Base-by-base conservation (phyloP, 768 basidiomycete genomes). In the Gyrodon lividus region DNA sequence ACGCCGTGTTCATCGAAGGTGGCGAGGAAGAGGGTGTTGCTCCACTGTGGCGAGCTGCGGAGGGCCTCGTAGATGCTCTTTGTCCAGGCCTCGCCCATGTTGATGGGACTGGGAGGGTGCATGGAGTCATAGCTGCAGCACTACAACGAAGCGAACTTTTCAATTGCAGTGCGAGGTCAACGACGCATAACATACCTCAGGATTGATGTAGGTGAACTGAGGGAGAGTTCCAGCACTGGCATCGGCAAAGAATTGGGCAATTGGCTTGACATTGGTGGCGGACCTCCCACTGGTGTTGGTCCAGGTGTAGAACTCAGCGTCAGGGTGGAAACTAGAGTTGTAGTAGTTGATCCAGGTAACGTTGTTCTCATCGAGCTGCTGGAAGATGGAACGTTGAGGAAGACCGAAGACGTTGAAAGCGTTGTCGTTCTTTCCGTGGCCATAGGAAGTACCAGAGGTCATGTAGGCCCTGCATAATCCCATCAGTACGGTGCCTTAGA, bases 1-100 rank as follows among this genome's bases (percentile, higher is more conserved):
- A 64, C 62, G 2, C 63, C 63, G 4, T 64, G 63, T 22, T 64
- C 63, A n/a, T 64, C 63, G 43, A 64, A 64, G 6, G 63, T 60
- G 34, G 65, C 13, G 2, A 64, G 13, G n/a, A 64, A 65, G 7
- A 64, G 54, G 1, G 38, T 39, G 13, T 26, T 33, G 1, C 63
- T 45, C 63, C 63, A 64, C 13, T 64, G 63, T 31, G 62, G 62
- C 9, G 63, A 64, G 13, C 19, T 54, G 0, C 63, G 63, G 14
- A 64, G 46, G 5, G 63, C 58, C 34, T 64, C 63, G 34, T 65
- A 64, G 9, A 64, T 34, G 13, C 50, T 46, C 7, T 64, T 64
- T 16, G 46, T 52, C 63, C 63, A 64, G 0, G 57, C 55, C 45
- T 64, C 62, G 20, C 63, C 63, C 55, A 44, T 63, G 39, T 60